Percentiles rank a stretch among this genome's conserved stretches.
These are phyloP conservation scores for Cladosporium halotolerans DNA, from an alignment of 2,329 filamentous ascomycete species.

Conservation along the genomic window DNA sequence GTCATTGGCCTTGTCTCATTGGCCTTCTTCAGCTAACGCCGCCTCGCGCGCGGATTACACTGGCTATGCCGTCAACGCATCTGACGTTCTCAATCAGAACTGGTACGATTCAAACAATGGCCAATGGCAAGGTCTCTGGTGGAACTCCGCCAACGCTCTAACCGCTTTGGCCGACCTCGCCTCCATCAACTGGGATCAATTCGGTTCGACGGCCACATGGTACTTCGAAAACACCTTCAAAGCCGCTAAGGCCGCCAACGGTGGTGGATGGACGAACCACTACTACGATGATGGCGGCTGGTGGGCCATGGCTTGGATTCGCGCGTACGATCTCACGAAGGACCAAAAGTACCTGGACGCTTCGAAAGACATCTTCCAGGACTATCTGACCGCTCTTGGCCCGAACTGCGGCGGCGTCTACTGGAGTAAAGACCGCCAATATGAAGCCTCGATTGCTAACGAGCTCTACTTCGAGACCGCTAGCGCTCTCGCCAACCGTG, in stretches of 20 bases:
- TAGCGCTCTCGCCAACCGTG: constrained; percentile 49
- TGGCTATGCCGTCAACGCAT: constrained; percentile 11
- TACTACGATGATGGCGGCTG: constrained; percentile 49
- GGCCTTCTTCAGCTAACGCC: constrained; percentile 8
- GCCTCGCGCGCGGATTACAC: constrained; percentile 9
- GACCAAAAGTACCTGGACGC: constrained; percentile 39
- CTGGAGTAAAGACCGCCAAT: constrained; percentile 36
- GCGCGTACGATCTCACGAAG: constrained; percentile 45
- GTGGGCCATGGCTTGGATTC: constrained; percentile 49
- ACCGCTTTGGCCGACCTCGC: constrained; percentile 55
- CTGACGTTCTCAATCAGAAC: constrained; percentile 14
- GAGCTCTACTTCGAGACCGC: constrained; percentile 49
- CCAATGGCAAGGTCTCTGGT: constrained; percentile 64
- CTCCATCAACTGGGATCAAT: constrained; percentile 27
- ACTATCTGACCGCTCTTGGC: constrained; percentile 37
- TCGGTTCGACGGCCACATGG: constrained; percentile 28
- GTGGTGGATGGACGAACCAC: constrained; percentile 34
- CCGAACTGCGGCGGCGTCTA: constrained; percentile 41
- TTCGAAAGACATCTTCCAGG: constrained; percentile 42
- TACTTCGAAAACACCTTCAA: constrained; percentile 42
- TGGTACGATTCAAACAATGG: constrained; percentile 27
- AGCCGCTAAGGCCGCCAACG: constrained; percentile 14
- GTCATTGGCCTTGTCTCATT: constrained; percentile 2
- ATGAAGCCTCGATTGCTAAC: constrained; percentile 49
- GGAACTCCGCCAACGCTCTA: constrained; percentile 64